These are phyloP conservation scores for Nicotiana otophora DNA, from an alignment of 257 asterid species.

Conservation along the genomic window DNA sequence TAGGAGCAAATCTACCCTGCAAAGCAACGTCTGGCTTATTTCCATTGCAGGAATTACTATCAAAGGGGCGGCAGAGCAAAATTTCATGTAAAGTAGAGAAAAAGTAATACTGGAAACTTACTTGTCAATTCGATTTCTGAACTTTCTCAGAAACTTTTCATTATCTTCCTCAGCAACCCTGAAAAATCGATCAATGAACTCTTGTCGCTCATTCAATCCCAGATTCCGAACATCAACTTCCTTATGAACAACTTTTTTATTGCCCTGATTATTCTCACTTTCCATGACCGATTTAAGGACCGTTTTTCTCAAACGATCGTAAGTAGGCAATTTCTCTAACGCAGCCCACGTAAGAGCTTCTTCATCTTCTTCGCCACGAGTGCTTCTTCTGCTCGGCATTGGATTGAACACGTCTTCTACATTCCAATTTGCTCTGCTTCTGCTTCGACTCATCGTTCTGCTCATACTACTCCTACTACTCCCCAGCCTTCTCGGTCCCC, in stretches of 20 bases:
- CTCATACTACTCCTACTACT: constrained; percentile 28
- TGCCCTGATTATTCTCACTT: constrained; percentile 13
- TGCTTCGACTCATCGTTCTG: constrained; percentile 25
- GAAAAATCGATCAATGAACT: constrained; percentile 43
- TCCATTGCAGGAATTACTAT: too few relatives aligned
- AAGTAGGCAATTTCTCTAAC: constrained; percentile 76
- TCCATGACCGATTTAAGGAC: constrained; percentile 35
- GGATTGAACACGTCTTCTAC: constrained; percentile 50
- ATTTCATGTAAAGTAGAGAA: too few relatives aligned
- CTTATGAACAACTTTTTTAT: constrained; percentile 20
- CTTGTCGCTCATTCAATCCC: constrained; percentile 33
- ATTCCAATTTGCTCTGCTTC: constrained; percentile 33
- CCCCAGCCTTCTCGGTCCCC: constrained; percentile 30
- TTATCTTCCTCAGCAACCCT: constrained; percentile 56
- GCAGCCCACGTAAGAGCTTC: constrained; percentile 93
- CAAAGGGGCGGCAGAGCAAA: too few relatives aligned
- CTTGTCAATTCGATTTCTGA: constrained; percentile 46
- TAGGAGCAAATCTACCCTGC: too few relatives aligned
- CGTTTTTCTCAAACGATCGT: constrained; percentile 62
- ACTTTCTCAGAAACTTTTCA: constrained; percentile 38
- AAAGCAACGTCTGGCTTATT: too few relatives aligned
- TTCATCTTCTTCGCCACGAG: constrained; percentile 62
- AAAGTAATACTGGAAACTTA: constrained; percentile 15
- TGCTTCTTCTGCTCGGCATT: constrained; percentile 31
- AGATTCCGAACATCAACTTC: constrained; percentile 46